Evolutionary conservation across 352 stramenopile species (phyloP), one percentile per base, ranked within the genome.

Genomic region (Globisporangium alternatum): DNA sequence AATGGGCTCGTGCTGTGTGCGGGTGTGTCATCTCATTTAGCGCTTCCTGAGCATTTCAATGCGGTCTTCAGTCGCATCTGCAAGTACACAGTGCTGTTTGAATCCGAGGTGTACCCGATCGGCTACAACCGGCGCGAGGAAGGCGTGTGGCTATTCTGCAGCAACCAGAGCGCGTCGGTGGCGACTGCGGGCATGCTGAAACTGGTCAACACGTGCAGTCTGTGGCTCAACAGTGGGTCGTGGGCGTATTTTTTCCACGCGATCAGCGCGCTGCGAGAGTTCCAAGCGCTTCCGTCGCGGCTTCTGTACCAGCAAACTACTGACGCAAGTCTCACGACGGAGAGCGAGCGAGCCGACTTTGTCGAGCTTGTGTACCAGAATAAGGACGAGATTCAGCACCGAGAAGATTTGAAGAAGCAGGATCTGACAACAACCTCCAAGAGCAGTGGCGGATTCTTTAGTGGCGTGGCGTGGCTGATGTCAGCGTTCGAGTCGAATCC

Each of bases 1-100:
- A 93, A 93, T 48, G 85, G 82, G 2, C 81, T 93, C 21, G 81
- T 93, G 21, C 33, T 90, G 10, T 86, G 76, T 44, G 77, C 83
- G n/a, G 75, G 79, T 17, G 77, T 84, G 4, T 81, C 81, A 39
- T 79, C 78, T 21, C 70, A 86, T 43, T 72, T 91, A 53, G 67
- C 63, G n/a, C 63, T 90, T 19, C 3, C 69, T 0, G 81, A 90
- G 15, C 70, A 78, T 22, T 86, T 83, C 62, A 91, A 93, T 62
- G 56, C 70, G 10, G 52, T 88, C n/a, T 90, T 93, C 61, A 64
- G 76, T 43, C 68, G 69, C 1, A 65, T 93, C 30, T 82, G 79
- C 55, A 80, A 88, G 60, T 93, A 88, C 67, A 91, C 75, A 22
- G 75, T 73, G 15, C 66, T 93, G 17, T 66, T 83, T 41, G 67